Base-by-base conservation (phyloP, 2,329 filamentous ascomycete genomes). In the Malbranchea zuffiana region DNA sequence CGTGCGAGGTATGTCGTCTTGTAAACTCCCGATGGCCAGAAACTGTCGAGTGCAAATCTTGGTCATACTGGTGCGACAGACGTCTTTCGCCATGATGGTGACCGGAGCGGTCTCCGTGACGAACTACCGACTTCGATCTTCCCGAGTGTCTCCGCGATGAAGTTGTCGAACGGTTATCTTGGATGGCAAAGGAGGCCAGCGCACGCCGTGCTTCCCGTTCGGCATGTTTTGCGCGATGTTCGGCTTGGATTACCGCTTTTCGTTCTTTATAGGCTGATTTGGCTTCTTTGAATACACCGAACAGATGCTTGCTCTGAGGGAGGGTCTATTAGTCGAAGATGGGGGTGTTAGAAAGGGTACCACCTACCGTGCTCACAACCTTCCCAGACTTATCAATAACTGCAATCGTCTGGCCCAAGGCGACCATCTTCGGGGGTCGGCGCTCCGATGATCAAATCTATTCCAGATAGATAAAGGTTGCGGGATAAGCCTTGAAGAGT, bases 351-450 rank as follows among this genome's bases (percentile, higher is more conserved):
- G 30, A 27, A 27, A 27, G 13, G 15, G 26, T 8, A 20, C 20
- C 6, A 34, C 80, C 59, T 69, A 87, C 84, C 42, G 80, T 90
- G 69, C 79, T 87, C 50, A 94, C 83, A 34, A 93, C 78, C 64
- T 93, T 92, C 52, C 85, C 85, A 40, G 84, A 90, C 59, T 75
- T 86, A 66, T 93, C 90, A 62, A 93, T 80, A 52, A 93, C 82
- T 47, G 84, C 87, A 49, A 94, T 78, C 33, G 83, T 88, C 62
- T 93, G 80, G 45, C 72, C 68, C 20, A 74, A 40, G 35, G 53
- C 52, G 15, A 54, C 46, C 49, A 54, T 52, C 16, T 36, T 48
- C 35, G 25, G 21, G 13, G 25, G 13, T n/a, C n/a, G 26, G n/a
- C 1, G 13, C n/a, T 18, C 13, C 7, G 11, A 10, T 6, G 2